These are phyloP conservation scores for Ammopiptanthus mongolicus DNA, from an alignment of 306 rosid species.

Conservation along the genomic window DNA sequence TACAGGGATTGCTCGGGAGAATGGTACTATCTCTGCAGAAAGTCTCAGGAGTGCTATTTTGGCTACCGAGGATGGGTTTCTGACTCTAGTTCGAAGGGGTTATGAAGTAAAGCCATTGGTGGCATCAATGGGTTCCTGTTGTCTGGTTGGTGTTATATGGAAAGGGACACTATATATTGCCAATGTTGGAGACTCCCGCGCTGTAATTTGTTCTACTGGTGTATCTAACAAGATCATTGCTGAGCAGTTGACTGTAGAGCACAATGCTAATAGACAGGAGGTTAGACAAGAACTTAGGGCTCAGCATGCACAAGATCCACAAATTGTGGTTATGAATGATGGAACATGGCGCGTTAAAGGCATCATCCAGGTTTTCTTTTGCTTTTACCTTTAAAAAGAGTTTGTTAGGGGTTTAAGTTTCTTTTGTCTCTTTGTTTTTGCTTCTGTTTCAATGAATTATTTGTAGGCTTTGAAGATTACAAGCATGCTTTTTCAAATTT, in stretches of 20 bases:
- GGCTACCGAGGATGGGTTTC: conserved; percentile 48
- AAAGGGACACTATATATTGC: conserved; percentile 46
- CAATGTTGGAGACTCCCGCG: conserved; percentile 71
- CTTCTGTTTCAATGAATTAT: neutral
- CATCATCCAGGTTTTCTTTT: conserved; percentile 53
- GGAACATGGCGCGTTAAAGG: conserved; percentile 63
- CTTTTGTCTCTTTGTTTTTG: neutral
- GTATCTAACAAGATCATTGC: conserved; percentile 34
- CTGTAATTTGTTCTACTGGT: conserved; percentile 46
- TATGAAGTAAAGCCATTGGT: conserved; percentile 32
- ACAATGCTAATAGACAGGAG: conserved; percentile 46
- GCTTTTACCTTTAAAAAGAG: neutral
- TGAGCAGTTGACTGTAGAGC: conserved; percentile 51
- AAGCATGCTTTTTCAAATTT: no score
- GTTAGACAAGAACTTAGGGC: conserved; percentile 48
- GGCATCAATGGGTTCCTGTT: conserved; percentile 56
- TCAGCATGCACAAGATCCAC: conserved; percentile 50
- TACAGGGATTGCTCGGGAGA: conserved; percentile 43
- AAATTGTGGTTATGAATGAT: conserved; percentile 38
- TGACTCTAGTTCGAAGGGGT: conserved; percentile 37
- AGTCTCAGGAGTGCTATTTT: conserved; percentile 37
- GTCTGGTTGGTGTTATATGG: conserved; percentile 62
- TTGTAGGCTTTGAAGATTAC: neutral
- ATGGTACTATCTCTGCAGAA: conserved; percentile 37
- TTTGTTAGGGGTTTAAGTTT: neutral